Conservation (phyloP, 345 rosid genomes). For the Angophora floribunda region DNA sequence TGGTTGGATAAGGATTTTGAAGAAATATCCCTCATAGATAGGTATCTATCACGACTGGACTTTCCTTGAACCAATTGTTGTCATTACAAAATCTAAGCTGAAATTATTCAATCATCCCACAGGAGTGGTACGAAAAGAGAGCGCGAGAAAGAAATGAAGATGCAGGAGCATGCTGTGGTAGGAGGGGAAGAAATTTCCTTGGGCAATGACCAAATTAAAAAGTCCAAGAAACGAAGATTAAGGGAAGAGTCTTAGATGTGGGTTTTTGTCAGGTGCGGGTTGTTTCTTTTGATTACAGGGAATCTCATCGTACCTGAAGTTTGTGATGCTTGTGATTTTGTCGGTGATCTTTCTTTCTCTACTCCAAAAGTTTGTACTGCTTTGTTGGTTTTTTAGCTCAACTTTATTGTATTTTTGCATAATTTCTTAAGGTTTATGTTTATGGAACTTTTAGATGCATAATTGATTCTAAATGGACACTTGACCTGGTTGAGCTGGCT, state of each 20-base stretch:
- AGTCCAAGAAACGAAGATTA: constrained; percentile 27
- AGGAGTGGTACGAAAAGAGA: constrained; percentile 32
- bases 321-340: background rate
- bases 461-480: background rate
- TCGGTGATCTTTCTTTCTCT: background rate
- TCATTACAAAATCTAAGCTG: background rate
- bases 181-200: background rate
- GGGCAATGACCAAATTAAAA: constrained; percentile 4
- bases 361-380: background rate
- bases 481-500: background rate
- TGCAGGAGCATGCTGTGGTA: constrained; percentile 1
- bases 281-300: background rate
- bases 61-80: background rate
- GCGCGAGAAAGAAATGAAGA: constrained; percentile 12
- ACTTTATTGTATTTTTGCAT: background rate
- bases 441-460: background rate
- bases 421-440: background rate
- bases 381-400: background rate
- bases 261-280: background rate
- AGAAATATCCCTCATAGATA: constrained; percentile 14
- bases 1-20: constrained; percentile 46
- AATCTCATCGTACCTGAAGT: background rate
- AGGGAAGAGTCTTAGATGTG: constrained; percentile 4
- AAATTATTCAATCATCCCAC: background rate
- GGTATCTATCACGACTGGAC: constrained; percentile 12